Evolutionary conservation across 2,329 filamentous ascomycete species (phyloP).

Genomic region (Neophaeococcomyces mojaviensis): DNA sequence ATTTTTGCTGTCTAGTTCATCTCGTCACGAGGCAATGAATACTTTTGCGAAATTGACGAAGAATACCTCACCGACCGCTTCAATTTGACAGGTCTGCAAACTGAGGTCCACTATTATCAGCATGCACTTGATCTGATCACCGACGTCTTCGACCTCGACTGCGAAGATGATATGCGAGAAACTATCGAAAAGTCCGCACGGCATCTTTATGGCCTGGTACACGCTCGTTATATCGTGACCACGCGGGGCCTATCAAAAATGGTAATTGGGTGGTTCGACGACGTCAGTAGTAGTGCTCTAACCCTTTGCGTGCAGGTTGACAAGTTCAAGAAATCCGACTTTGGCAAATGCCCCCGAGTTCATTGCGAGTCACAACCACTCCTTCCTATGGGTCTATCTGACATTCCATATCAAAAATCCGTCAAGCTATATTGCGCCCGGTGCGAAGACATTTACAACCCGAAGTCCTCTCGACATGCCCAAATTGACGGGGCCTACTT

Average conservation of each 20-base stretch:
- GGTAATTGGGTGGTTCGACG: conserved; percentile 49
- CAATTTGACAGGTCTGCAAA: conserved; percentile 94
- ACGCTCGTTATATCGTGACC: conserved; percentile 93
- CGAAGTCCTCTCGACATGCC: conserved; percentile 91
- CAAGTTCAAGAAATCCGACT: conserved; percentile 97
- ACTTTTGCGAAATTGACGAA: conserved; percentile 99
- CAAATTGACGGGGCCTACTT: conserved; percentile 97
- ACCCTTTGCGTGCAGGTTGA: conserved; percentile 59
- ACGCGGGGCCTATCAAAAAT: conserved; percentile 91
- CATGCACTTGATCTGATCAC: conserved; percentile 96
- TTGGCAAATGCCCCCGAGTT: conserved; percentile 95
- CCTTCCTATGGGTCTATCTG: conserved; percentile 87
- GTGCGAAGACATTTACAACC: conserved; percentile 98
- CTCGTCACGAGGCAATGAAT: conserved; percentile 93
- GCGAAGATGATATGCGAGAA: conserved; percentile 96
- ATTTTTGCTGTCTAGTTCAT: conserved; percentile 65
- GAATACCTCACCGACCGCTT: conserved; percentile 97
- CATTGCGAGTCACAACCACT: conserved; percentile 90
- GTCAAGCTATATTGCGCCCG: conserved; percentile 96
- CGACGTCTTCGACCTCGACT: conserved; percentile 96
- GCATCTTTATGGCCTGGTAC: conserved; percentile 91
- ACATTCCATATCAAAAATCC: conserved; percentile 76
- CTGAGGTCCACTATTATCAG: conserved; percentile 97
- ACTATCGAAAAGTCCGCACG: conserved; percentile 95
- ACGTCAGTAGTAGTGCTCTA: neutral